phyloP scores from a whole-genome alignment of 805 yeast species.

The Yarrowia sp. region DNA sequence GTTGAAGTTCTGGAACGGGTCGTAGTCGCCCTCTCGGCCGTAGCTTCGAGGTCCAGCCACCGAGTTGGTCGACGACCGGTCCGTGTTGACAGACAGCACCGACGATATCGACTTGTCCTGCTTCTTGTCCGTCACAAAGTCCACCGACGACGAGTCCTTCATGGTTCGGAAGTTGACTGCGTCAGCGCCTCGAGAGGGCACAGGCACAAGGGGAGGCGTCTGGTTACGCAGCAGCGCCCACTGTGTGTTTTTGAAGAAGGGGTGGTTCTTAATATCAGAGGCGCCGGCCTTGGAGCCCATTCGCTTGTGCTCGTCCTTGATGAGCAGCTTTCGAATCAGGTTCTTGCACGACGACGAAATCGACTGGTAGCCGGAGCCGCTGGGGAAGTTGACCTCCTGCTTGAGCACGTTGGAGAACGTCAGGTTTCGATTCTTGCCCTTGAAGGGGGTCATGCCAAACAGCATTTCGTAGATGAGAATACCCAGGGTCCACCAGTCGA shows the following conservation, averaged over 20 bases:
- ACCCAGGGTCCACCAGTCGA: conserved; percentile 99
- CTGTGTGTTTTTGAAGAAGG: conserved; percentile 87
- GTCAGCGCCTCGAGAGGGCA: conserved; percentile 64
- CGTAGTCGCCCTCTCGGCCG: conserved; percentile 48
- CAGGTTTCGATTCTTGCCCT: conserved; percentile 85
- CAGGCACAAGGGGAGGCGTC: conserved; percentile 95
- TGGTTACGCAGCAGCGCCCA: conserved; percentile 96
- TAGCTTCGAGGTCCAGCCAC: conserved; percentile 45
- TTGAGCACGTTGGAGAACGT: conserved; percentile 89
- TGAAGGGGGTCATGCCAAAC: conserved; percentile 95
- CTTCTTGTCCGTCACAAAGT: conserved; percentile 45
- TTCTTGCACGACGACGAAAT: conserved; percentile 79
- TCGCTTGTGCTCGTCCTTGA: conserved; percentile 87
- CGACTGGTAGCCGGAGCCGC: conserved; percentile 57
- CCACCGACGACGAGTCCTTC: conserved; percentile 49
- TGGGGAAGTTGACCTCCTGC: conserved; percentile 81
- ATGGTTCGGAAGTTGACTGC: conserved; percentile 49
- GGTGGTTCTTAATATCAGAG: conserved; percentile 88
- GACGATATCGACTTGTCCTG: conserved; percentile 33
- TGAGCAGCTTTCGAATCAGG: conserved; percentile 78
- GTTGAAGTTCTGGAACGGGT: conserved; percentile 85
- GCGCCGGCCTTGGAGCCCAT: conserved; percentile 95
- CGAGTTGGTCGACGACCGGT: conserved; percentile 38
- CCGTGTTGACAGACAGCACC: conserved; percentile 37
- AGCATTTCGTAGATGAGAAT: conserved; percentile 92